phyloP scores from a whole-genome alignment of 257 asterid genomes.

The Fraxinus anomala region DNA sequence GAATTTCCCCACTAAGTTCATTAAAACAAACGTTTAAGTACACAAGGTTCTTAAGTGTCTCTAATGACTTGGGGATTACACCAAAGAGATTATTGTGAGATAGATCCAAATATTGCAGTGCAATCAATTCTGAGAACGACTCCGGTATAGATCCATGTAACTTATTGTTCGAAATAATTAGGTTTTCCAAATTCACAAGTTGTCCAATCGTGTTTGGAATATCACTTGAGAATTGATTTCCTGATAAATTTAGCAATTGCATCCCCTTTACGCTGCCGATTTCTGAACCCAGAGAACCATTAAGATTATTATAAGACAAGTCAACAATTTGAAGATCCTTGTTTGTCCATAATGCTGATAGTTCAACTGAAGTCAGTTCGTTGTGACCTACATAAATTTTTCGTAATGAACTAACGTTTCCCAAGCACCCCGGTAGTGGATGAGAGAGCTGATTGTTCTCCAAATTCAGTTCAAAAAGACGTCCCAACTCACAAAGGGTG shows the following conservation, averaged over 20 bases:
- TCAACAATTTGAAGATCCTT: neutral
- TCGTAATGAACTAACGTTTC: neutral
- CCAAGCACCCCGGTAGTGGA: conserved; percentile 10
- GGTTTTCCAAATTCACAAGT: conserved; percentile 16
- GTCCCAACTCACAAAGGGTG: too few species aligned
- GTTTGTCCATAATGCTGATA: conserved; percentile 18
- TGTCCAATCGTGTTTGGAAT: conserved; percentile 23
- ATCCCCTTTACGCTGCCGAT: conserved; percentile 15
- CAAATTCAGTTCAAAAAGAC: too few species aligned
- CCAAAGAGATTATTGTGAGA: neutral
- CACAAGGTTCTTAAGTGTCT: too few species aligned
- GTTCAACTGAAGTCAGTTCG: neutral
- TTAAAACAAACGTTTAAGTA: too few species aligned
- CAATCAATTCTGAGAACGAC: neutral
- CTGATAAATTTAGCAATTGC: neutral
- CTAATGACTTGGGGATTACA: too few species aligned
- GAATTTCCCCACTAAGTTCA: too few species aligned
- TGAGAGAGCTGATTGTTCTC: conserved; percentile 16
- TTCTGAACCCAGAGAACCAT: conserved; percentile 21
- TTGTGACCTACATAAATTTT: neutral
- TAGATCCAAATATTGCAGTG: conserved; percentile 12
- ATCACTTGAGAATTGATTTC: conserved; percentile 25
- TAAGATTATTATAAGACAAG: conserved; percentile 24
- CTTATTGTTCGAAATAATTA: conserved; percentile 21
- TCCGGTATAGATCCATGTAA: conserved; percentile 27